A percentile compares a stretch with the other conserved stretches of the same genome.
Conservation (phyloP, 108 stramenopile genomes). For the Skeletonema marinoi region DNA sequence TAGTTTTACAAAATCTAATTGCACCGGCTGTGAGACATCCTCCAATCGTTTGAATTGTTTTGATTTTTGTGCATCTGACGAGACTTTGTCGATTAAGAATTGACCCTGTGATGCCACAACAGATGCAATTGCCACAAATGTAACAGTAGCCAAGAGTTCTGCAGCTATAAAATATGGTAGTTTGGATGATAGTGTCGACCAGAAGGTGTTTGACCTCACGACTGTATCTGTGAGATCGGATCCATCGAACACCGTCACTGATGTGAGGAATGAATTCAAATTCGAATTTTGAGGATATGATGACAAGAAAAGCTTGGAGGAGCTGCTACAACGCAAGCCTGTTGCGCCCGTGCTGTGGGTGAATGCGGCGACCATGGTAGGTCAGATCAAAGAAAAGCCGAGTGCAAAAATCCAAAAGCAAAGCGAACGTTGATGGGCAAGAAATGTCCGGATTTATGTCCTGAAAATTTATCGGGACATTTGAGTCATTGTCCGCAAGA, state of each 20-base stretch:
- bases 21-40: background rate
- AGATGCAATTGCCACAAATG: conserved; percentile 48
- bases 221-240: conserved; percentile 60
- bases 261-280: conserved; percentile 7
- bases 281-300: background rate
- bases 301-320: background rate
- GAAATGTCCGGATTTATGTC: too few relatives aligned
- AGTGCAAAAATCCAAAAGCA: too few relatives aligned
- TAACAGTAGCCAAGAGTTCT: conserved; percentile 55
- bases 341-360: background rate
- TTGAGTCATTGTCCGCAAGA: too few relatives aligned
- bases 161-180: conserved; percentile 54
- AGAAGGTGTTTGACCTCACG: conserved; percentile 65
- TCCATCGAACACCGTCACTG: conserved; percentile 56
- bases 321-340: background rate
- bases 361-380: background rate
- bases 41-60: background rate
- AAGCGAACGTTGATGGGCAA: too few relatives aligned
- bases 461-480: too few relatives aligned
- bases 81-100: conserved; percentile 11
- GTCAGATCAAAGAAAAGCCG: too few relatives aligned
- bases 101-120: conserved; percentile 20
- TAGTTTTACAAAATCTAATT: conserved; percentile 62
- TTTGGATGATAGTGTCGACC: conserved; percentile 49
- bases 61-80: background rate